Percentiles rank a stretch among this genome's conserved stretches.
Conservation (phyloP, 176 grass and related monocot genomes). For the Oryza punctata region DNA sequence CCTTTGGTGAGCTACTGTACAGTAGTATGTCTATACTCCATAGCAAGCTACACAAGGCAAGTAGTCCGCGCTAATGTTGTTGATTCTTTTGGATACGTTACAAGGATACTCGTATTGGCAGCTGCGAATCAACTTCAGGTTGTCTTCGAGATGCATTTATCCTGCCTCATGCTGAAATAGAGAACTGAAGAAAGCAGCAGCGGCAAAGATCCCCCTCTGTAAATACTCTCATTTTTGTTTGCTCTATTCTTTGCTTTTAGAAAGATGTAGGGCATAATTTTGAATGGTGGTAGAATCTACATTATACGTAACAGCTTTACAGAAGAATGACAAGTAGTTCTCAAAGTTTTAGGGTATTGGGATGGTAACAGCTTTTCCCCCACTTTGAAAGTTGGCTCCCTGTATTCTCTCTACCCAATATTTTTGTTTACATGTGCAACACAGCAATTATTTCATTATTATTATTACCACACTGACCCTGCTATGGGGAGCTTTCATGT, state of each 20-base stretch:
- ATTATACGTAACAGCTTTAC: slow-evolving; percentile 50
- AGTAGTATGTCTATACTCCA: slow-evolving; percentile 35
- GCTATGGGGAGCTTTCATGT: slow-evolving; percentile 28
- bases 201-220: slow-evolving; percentile 39
- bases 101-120: slow-evolving; percentile 26
- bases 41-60: slow-evolving; percentile 38
- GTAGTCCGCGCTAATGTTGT: slow-evolving; percentile 14
- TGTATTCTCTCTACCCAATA: slow-evolving; percentile 42
- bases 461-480: not conserved
- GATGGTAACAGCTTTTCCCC: slow-evolving; percentile 36
- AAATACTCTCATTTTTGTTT: slow-evolving; percentile 58
- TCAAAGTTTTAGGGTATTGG: slow-evolving; percentile 40
- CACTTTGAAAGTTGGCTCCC: slow-evolving; percentile 30
- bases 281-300: slow-evolving; percentile 40
- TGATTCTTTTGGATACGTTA: slow-evolving; percentile 23
- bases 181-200: slow-evolving; percentile 36
- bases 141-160: not conserved
- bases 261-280: slow-evolving; percentile 53
- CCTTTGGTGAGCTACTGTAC: slow-evolving; percentile 39
- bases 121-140: slow-evolving; percentile 9
- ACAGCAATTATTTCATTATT: slow-evolving; percentile 48
- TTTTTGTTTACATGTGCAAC: slow-evolving; percentile 42
- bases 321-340: slow-evolving; percentile 49
- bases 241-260: slow-evolving; percentile 67
- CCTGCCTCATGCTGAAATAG: slow-evolving; percentile 17